Percentiles rank a stretch among this genome's conserved stretches.
These are phyloP conservation scores for Vaccinium corymbosum DNA, from an alignment of 148 eudicot species.

Conservation along the genomic window DNA sequence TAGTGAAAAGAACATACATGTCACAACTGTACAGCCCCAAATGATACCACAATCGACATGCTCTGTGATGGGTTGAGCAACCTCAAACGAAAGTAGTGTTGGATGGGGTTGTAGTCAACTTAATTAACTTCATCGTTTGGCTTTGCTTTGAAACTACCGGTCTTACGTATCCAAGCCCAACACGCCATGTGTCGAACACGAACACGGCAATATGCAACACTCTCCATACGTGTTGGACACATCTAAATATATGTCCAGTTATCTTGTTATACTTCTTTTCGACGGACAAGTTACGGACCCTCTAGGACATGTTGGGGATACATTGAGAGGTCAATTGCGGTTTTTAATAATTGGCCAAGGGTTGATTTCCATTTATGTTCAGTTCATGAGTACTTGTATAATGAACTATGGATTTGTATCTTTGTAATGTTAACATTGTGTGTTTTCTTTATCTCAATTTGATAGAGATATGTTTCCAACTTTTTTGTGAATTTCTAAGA, in stretches of 20 bases:
- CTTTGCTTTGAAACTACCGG: background rate
- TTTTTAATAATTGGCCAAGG: background rate
- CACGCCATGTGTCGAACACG: background rate
- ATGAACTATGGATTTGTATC: background rate
- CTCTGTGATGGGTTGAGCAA: constrained; percentile 7
- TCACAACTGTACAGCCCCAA: background rate
- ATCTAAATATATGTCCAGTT: background rate
- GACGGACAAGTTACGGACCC: background rate
- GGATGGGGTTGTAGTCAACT: background rate
- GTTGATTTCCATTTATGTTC: background rate
- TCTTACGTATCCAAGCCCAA: background rate
- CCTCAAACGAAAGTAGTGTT: background rate
- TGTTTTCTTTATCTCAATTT: background rate
- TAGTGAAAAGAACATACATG: no score
- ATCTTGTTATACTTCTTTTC: background rate
- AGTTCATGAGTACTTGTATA: background rate
- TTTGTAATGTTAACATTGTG: background rate
- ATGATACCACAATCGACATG: background rate
- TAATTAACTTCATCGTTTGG: background rate
- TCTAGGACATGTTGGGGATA: background rate
- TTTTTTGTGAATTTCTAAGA: background rate
- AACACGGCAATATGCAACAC: background rate
- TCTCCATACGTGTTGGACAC: background rate
- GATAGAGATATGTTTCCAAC: background rate
- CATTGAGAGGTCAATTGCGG: background rate